Evolutionary conservation across 2,329 filamentous ascomycete genomes (phyloP), one percentile per base, ranked within the genome.

Genomic region (Aspergillus ochraceoroseus): DNA sequence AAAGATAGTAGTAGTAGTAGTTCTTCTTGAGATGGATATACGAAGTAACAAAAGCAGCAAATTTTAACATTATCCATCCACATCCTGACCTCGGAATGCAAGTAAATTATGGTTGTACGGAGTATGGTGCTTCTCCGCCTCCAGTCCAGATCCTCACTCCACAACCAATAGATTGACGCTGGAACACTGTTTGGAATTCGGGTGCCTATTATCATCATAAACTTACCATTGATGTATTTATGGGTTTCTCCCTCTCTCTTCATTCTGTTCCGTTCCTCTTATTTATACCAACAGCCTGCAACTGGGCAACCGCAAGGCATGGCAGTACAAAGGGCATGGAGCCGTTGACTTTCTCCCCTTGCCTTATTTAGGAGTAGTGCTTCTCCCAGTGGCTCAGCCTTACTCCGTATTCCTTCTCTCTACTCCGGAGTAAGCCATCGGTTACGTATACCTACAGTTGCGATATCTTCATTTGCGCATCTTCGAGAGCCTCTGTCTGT

Each of bases 391-490:
- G n/a, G 23, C n/a, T 31, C 41, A 35, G 31, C 36, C 43, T 46
- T 38, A 20, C n/a, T n/a, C n/a, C n/a, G n/a, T n/a, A 13, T 29
- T 20, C 32, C 27, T 34, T 20, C 20, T 17, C 25, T 38, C 30
- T 38, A 34, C n/a, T n/a, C n/a, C n/a, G n/a, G n/a, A n/a, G n/a
- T n/a, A n/a, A 44, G 46, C 40, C 40, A 39, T 35, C 27, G 8
- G 44, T 52, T 48, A 47, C 49, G 44, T 48, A 46, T 46, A 44
- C 44, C 17, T 34, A n/a, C n/a, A n/a, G 32, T 32, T 23, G 20
- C 23, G 38, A 20, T 35, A 33, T 33, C 38, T 37, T 23, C 32
- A 41, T 46, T 41, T 36, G 15, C 38, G 29, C 23, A 27, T 46
- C 22, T 23, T 11, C 28, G n/a, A n/a, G n/a, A n/a, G n/a, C n/a